Base-by-base conservation (phyloP, 83 land plant species). In the Isoetes engelmannii region DNA sequence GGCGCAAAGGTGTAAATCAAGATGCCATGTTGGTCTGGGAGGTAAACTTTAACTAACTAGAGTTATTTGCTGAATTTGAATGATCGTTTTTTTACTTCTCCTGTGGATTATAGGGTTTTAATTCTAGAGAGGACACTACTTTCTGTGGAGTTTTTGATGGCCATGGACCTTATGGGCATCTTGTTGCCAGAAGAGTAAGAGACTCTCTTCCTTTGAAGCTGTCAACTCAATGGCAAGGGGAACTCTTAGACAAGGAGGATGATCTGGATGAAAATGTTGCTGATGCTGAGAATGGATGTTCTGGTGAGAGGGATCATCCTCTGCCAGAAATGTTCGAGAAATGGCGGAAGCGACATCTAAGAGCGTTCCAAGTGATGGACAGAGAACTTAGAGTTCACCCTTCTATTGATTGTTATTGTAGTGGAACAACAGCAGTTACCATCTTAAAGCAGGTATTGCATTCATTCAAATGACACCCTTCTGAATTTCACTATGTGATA, bases 81-180 rank as follows among this genome's bases (percentile, higher is more conserved):
- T 50, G 47, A 69, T 56, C 1, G 72, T 47, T 47, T 72, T 10
- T 42, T 57, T 76, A 10, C 18, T 57, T 69, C 43, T 4, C 12
- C n/a, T 55, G n/a, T 18, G 10, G 4, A 4, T n/a, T 21, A 3
- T 84, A 89, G 95, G 81, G 86, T 57, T 73, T 73, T 45, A 71
- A 45, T 15, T 63, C 71, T 5, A 49, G 45, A 51, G 57, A 51
- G 21, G 72, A 73, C 19, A 67, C 75, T 9, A 54, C 61, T n/a
- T 73, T 65, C 61, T 73, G 75, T 66, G 75, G 73, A 6, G 75
- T 73, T 4, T 73, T 65, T 55, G 75, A 73, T 53, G 75, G 75
- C 7, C 75, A 73, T 73, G 75, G 75, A 0, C 75, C 75, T 0
- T 73, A 37, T 44, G 75, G 75, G 18, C 75, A 73, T 54, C 72